Base-by-base conservation (phyloP, 2,329 filamentous ascomycete species). In the Kalmusia sp. region DNA sequence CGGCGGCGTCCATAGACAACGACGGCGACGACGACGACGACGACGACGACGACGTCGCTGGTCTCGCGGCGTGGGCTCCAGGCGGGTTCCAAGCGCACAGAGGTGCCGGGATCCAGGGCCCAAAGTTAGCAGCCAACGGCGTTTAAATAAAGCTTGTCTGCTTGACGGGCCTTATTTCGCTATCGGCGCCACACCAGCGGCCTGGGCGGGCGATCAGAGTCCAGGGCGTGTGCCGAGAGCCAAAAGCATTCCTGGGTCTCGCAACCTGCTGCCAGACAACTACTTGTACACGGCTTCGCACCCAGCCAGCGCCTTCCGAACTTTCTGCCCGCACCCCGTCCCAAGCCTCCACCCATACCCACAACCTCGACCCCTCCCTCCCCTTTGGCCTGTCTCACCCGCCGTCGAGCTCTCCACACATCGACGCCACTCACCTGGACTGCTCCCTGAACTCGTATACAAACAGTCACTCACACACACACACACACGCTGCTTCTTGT, bases 111-210 rank as follows among this genome's bases (percentile, higher is more conserved):
- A 52, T 47, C 38, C 44, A 52, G 55, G 52, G 60, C 57, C 38
- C 60, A 58, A 55, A 61, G 61, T 54, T 56, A 57, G 58, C 59
- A 65, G 61, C 57, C 62, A 70, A 65, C 67, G 64, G 66, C 66
- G 64, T 69, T 67, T 65, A 64, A 67, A 67, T 63, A 73, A 72
- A 73, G 69, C 70, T 73, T 72, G 68, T 64, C 63, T 59, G 62
- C 61, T 63, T 63, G 65, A 62, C 57, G 68, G 67, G 41, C 64
- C 65, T 69, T 70, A 65, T 68, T 67, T 67, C 63, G 58, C 67
- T 68, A 65, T 70, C 64, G 63, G 63, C 68, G 69, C 69, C 69
- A 70, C 67, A 61, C 64, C 67, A 69, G 62, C 33, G 63, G 58
- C 45, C 65, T 71, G 55, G 68, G 69, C 67, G 67, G 44, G 58